Percentiles rank a stretch among this genome's conserved stretches.
These are phyloP conservation scores for Fonsecaea pedrosoi DNA, from an alignment of 2,329 filamentous ascomycete species.

Conservation along the genomic window DNA sequence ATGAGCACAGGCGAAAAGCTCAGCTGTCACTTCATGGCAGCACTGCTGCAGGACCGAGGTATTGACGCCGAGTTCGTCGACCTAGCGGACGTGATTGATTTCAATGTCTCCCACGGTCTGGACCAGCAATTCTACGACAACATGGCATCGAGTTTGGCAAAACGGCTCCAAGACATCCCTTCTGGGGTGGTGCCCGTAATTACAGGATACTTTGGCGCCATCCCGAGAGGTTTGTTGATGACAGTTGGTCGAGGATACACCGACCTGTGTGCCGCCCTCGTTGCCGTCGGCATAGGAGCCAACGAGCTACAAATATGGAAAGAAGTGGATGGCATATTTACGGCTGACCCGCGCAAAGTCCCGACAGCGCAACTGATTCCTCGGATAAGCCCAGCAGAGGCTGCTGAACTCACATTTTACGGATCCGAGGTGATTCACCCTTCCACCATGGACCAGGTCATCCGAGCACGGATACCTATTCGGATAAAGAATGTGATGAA, in stretches of 20 bases:
- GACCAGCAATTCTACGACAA: constrained; percentile 73
- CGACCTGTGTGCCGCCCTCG: constrained; percentile 89
- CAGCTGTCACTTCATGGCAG: constrained; percentile 89
- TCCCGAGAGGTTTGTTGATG: constrained; percentile 88
- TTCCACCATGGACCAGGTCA: constrained; percentile 95
- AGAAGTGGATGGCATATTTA: constrained; percentile 96
- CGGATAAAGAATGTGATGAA: constrained; percentile 75
- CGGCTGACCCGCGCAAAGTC: constrained; percentile 83
- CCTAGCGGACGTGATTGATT: constrained; percentile 79
- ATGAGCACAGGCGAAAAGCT: constrained; percentile 96
- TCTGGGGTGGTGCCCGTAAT: constrained; percentile 74
- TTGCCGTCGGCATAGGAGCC: constrained; percentile 86
- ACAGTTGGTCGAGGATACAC: constrained; percentile 96
- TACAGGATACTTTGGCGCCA: constrained; percentile 93
- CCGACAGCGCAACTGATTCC: constrained; percentile 89
- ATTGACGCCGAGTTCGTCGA: constrained; percentile 90
- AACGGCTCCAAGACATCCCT: constrained; percentile 68
- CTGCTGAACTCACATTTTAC: constrained; percentile 93
- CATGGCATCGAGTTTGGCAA: constrained; percentile 66
- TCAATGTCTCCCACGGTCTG: constrained; percentile 63
- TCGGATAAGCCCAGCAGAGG: constrained; percentile 90
- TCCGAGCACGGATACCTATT: constrained; percentile 69
- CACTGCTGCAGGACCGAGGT: constrained; percentile 78
- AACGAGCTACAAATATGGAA: constrained; percentile 97
- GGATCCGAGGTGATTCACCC: constrained; percentile 98